Base-by-base conservation (phyloP, 495 filamentous ascomycete species). In the Penicillium antarcticum region DNA sequence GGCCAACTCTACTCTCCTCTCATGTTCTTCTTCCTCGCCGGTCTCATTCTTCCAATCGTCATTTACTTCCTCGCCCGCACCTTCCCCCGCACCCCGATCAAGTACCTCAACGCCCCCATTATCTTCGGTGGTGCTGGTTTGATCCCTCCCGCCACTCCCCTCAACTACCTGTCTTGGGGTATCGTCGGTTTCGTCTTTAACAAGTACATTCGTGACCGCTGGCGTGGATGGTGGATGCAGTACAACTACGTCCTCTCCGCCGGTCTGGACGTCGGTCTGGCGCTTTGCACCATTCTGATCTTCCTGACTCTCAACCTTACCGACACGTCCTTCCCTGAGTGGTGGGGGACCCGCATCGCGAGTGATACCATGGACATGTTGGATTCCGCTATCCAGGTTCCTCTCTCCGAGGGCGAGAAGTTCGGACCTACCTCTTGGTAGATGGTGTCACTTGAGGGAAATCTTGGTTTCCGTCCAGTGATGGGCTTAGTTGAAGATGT, bases 241-340 rank as follows among this genome's bases (percentile, higher is more conserved):
- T 89, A 88, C 66, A 91, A 90, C 72, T 91, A 89, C 63, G 74
- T 89, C 56, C 79, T 84, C 0, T 87, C 86, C 17, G 86, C 87
- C 0, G 87, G 81, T 3, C 71, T 92, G 51, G 85, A 89, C 57
- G 79, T 80, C 41, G 87, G 87, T 11, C 72, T 90, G 18, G 78
- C 80, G 2, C 65, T 89, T 6, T 78, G 73, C 41, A 87, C 85
- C 0, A 78, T 91, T 44, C 58, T 90, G 18, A 86, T 90, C 45
- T 88, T 91, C 75, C 77, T 89, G 45, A 73, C 86, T 0, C 70
- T 91, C 5, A 77, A 80, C 24, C 44, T 83, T 49, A 78, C 80
- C 18, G 60, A 70, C 12, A 77, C 75, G 5, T 48, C 63, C 5
- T 72, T 80, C 54, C 80, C 85, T 0, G 55, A 58, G 5, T 91